Conservation (phyloP, 768 basidiomycete species). For the Tephrocybe rancida region DNA sequence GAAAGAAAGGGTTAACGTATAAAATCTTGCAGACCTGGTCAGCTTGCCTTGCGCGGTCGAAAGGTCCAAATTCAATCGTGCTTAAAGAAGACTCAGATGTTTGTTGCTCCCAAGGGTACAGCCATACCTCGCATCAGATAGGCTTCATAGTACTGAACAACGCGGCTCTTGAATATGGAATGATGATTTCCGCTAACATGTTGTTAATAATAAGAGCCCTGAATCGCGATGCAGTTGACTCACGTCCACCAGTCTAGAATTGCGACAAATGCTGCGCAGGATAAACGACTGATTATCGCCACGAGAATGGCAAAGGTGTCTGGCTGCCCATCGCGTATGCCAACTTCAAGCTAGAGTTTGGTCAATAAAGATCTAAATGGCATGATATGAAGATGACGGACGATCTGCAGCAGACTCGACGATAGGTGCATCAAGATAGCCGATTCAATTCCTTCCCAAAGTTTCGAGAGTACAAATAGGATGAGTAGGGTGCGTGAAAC, state of each 20-base stretch:
- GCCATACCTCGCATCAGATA: slow-evolving; percentile 28
- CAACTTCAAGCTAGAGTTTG: slow-evolving; percentile 21
- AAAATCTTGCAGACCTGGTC: background rate
- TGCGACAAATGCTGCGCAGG: slow-evolving; percentile 19
- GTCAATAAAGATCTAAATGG: background rate
- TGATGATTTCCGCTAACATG: slow-evolving; percentile 9
- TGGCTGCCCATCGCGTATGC: slow-evolving; percentile 18
- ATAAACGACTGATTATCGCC: slow-evolving; percentile 19
- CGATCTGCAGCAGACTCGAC: slow-evolving; percentile 21
- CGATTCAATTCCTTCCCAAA: slow-evolving; percentile 25
- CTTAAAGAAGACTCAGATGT: slow-evolving; percentile 4
- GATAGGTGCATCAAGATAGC: slow-evolving; percentile 28
- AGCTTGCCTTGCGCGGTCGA: slow-evolving; percentile 22
- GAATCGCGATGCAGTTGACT: background rate
- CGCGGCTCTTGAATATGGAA: slow-evolving; percentile 16
- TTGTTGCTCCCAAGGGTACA: background rate
- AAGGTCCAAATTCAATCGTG: slow-evolving; percentile 23
- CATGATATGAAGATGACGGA: slow-evolving; percentile 2
- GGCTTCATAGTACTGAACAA: slow-evolving; percentile 27
- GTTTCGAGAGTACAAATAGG: slow-evolving; percentile 21
- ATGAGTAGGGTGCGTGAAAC: slow-evolving; percentile 21
- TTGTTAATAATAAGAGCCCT: background rate
- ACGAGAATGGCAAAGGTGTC: slow-evolving; percentile 18
- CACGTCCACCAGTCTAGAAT: slow-evolving; percentile 25
- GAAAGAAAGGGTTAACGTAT: background rate